Base-by-base conservation (phyloP, 805 yeast species). In the Ogataea populi-albae region DNA sequence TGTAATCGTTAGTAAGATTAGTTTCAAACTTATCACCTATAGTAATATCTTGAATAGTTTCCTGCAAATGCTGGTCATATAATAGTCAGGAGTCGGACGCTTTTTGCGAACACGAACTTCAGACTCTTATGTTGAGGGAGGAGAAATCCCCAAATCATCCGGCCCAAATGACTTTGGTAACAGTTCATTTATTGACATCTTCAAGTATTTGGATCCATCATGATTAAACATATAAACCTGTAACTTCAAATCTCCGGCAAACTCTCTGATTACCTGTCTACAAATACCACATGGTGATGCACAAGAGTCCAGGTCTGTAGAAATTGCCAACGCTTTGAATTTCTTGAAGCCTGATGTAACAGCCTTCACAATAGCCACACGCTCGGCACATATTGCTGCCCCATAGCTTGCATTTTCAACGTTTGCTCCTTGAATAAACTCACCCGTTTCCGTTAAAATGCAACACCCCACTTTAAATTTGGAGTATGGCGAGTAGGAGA, bases 251-350 rank as follows among this genome's bases (percentile, higher is more conserved):
- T 43, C 53, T 4, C 38, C 66, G 0, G 79, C 75, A 58, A 89
- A 91, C 58, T 91, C 98, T 24, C 96, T 68, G 21, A 91, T 77
- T 37, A 83, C 75, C 60, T 91, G 98, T 35, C 98, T 69, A 54
- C 98, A 91, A 23, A 93, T 81, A 3, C 98, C 98, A 58, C 98
- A 91, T 0, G 98, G 98, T 7, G 89, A 68, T 8, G 84, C 79
- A 20, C 80, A 73, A 6, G 62, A 60, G 2, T 71, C 71, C 28
- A 71, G 48, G 52, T 81, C 89, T 16, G 85, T 72, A 3, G 84
- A 66, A 7, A 86, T 74, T 4, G 81, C 95, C 38, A 86, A 63
- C 1, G 84, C 86, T 40, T 62, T 65, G 54, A 81, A 73, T 17
- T 43, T 32, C 4, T 45, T 54, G 37, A 65, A 60, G 0, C 77